Percentiles rank a stretch among this genome's conserved stretches.
Evolutionary conservation across 176 grass and related monocot genomes (phyloP).

Genomic region (Cocos nucifera): DNA sequence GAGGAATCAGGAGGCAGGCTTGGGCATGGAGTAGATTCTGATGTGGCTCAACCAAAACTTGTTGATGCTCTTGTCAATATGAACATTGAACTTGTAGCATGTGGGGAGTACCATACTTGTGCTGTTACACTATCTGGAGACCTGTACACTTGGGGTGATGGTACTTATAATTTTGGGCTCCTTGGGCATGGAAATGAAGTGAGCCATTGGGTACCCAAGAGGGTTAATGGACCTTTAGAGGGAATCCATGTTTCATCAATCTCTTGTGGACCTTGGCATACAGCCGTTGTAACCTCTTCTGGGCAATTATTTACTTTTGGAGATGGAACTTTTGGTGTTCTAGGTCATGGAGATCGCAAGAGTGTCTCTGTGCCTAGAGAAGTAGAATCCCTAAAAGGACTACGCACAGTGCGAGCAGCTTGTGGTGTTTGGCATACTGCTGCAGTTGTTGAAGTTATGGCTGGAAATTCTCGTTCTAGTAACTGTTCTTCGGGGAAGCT

Average conservation of each 20-base stretch:
- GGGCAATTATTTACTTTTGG: constrained; percentile 98
- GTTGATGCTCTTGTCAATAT: constrained; percentile 83
- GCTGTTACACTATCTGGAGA: constrained; percentile 93
- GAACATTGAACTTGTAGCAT: constrained; percentile 82
- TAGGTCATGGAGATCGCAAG: constrained; percentile 71
- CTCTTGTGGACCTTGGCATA: constrained; percentile 98
- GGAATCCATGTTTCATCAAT: constrained; percentile 90
- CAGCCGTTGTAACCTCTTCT: constrained; percentile 77
- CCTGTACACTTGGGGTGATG: constrained; percentile 88
- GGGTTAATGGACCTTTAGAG: constrained; percentile 72
- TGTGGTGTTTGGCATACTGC: constrained; percentile 99
- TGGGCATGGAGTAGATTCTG: constrained; percentile 91
- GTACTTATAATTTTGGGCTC: constrained; percentile 76
- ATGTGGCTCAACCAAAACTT: constrained; percentile 86
- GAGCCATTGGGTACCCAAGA: constrained; percentile 89
- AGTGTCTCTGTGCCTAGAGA: constrained; percentile 62
- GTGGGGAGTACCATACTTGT: constrained; percentile 91
- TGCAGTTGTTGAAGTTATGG: constrained; percentile 96
- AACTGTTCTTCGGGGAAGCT: constrained; percentile 89
- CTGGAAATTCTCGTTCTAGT: constrained; percentile 80
- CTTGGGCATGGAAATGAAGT: constrained; percentile 83
- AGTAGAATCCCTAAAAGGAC: constrained; percentile 89
- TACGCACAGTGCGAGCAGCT: constrained; percentile 76
- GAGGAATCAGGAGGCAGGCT: constrained; percentile 93
- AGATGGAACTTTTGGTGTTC: constrained; percentile 91